Percentiles rank a stretch among this genome's conserved stretches.
phyloP scores from a whole-genome alignment of 257 asterid genomes.

The Solanum chaucha region DNA sequence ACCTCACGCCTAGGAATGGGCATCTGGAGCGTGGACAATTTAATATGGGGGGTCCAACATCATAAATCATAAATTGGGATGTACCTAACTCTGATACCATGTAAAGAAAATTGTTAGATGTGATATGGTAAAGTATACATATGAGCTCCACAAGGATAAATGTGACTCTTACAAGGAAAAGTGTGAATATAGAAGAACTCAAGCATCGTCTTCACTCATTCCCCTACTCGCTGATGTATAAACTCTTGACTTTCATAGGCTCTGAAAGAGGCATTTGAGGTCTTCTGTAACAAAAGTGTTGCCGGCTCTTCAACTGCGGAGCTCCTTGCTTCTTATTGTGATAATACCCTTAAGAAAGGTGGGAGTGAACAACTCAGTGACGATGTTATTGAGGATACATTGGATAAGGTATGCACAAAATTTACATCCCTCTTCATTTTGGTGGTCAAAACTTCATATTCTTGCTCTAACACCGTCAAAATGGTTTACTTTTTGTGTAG shows the following conservation, averaged over 20 bases:
- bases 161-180: neutral
- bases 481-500: constrained; percentile 3
- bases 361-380: constrained; percentile 35
- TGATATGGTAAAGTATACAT: neutral
- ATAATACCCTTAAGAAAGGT: constrained; percentile 42
- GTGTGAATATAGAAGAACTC: neutral
- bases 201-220: neutral
- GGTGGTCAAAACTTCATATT: neutral
- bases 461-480: neutral
- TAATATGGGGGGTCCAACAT: neutral
- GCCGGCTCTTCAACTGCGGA: constrained; percentile 36
- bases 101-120: neutral
- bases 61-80: neutral
- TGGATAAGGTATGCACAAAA: constrained; percentile 30
- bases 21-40: neutral
- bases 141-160: neutral
- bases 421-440: neutral
- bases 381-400: constrained; percentile 35
- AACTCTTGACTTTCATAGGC: constrained; percentile 16
- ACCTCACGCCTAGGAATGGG: neutral
- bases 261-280: constrained; percentile 44
- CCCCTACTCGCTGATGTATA: neutral
- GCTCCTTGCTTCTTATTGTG: constrained; percentile 37
- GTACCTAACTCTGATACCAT: neutral
- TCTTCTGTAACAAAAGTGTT: constrained; percentile 34